A percentile compares a stretch with the other conserved stretches of the same genome.
Evolutionary conservation across 1,284 basidiomycete species (phyloP).

Genomic region (Melampsora abietis-canadensis): DNA sequence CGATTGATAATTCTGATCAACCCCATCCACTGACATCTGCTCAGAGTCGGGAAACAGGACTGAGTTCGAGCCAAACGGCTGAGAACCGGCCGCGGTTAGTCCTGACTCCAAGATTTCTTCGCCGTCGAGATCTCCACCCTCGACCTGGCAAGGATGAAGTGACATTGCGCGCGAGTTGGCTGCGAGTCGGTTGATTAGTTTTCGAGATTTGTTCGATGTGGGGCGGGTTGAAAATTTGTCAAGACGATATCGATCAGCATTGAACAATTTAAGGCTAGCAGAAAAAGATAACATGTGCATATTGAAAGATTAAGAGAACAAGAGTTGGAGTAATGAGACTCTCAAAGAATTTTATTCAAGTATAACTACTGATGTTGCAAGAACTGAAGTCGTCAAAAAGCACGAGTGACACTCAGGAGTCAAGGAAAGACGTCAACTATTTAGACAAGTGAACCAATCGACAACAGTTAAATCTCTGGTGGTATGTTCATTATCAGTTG

Average conservation of each 20-base stretch:
- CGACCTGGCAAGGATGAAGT: not conserved
- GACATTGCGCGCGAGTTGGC: conserved; percentile 20
- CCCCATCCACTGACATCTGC: not conserved
- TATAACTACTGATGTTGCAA: not conserved
- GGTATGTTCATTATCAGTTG: too few relatives aligned
- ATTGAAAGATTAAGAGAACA: not conserved
- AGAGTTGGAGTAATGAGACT: not conserved
- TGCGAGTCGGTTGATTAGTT: not conserved
- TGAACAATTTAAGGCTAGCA: not conserved
- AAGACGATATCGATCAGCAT: not conserved
- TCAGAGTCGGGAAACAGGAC: conserved; percentile 39
- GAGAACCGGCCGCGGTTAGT: not conserved
- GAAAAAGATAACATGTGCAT: not conserved
- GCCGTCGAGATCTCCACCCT: conserved; percentile 34
- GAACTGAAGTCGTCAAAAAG: not conserved
- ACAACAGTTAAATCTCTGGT: too few relatives aligned
- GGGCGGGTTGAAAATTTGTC: not conserved
- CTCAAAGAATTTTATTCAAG: not conserved
- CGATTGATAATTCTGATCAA: not conserved
- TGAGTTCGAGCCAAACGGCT: conserved; percentile 30
- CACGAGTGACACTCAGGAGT: not conserved
- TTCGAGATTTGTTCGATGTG: not conserved
- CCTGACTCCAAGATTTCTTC: not conserved
- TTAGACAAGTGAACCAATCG: not conserved
- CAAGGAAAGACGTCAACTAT: not conserved